These are phyloP conservation scores for Biscogniauxia marginata DNA, from an alignment of 2,329 filamentous ascomycete genomes.

Conservation along the genomic window DNA sequence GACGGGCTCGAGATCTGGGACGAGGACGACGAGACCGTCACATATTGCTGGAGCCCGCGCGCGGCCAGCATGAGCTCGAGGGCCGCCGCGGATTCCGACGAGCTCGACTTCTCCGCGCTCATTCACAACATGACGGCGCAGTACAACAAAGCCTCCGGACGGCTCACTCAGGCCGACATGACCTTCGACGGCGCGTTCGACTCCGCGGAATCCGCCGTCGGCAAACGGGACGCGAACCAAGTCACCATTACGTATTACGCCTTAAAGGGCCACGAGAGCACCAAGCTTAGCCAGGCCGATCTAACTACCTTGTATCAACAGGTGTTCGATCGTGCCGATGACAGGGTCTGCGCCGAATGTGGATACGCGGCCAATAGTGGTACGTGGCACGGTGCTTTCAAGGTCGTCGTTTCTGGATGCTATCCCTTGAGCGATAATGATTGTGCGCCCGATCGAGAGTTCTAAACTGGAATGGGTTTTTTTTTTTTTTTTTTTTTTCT, in stretches of 20 bases:
- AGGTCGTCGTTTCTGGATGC: conserved; percentile 1
- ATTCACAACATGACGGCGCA: conserved; percentile 5
- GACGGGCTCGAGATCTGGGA: not conserved
- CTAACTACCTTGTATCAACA: not conserved
- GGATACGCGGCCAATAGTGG: conserved; percentile 1
- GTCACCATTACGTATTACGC: conserved; percentile 1
- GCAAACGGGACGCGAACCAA: not conserved
- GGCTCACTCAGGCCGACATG: conserved; percentile 1
- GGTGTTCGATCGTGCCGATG: not conserved
- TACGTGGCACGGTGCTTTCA: conserved; percentile 4
- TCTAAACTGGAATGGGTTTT: no score
- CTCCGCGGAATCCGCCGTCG: not conserved
- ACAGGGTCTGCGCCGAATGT: not conserved
- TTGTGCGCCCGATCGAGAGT: no score
- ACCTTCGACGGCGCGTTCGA: conserved; percentile 1
- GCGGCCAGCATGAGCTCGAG: no score
- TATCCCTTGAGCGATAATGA: no score
- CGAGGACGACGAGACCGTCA: conserved; percentile 2
- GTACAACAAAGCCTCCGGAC: conserved; percentile 1
- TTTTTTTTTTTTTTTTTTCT: no score
- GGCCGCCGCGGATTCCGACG: not conserved
- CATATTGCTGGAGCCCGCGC: conserved; percentile 1
- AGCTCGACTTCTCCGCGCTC: no score
- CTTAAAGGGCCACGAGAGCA: not conserved
- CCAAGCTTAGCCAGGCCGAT: conserved; percentile 1